phyloP scores from a whole-genome alignment of 306 rosid genomes.

The Quercus rubra region DNA sequence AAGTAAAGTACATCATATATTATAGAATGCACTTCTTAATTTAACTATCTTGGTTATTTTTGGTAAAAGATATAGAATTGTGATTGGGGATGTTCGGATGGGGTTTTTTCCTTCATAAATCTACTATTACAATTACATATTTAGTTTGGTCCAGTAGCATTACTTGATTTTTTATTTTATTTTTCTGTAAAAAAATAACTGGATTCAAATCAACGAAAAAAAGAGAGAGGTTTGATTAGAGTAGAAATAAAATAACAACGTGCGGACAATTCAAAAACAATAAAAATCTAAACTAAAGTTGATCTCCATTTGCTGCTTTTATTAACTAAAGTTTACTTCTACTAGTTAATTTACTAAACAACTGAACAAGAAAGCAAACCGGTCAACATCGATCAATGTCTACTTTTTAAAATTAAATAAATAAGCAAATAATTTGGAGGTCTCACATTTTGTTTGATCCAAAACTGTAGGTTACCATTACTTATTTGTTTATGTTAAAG shows the following conservation, averaged over 20 bases:
- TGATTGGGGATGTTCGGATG: not conserved
- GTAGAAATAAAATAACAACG: not conserved
- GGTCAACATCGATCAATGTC: not conserved
- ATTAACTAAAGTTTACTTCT: no score
- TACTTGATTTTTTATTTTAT: no score
- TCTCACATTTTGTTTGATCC: not conserved
- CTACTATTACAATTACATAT: not conserved
- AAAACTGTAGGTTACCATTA: not conserved
- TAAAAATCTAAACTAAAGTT: no score
- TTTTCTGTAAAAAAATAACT: no score
- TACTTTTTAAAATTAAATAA: not conserved
- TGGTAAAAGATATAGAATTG: not conserved
- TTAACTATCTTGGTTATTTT: not conserved
- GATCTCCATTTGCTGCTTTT: not conserved
- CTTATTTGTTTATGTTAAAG: no score
- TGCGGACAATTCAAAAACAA: not conserved
- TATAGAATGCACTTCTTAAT: no score
- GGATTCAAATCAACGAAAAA: not conserved
- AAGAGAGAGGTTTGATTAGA: not conserved
- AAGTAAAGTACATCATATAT: no score
- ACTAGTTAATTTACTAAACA: no score
- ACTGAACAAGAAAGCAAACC: not conserved
- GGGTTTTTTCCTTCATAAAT: not conserved
- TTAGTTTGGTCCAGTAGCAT: no score
- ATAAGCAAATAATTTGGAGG: not conserved